phyloP scores from a whole-genome alignment of 2,329 filamentous ascomycete genomes.

The Dothistroma septosporum region DNA sequence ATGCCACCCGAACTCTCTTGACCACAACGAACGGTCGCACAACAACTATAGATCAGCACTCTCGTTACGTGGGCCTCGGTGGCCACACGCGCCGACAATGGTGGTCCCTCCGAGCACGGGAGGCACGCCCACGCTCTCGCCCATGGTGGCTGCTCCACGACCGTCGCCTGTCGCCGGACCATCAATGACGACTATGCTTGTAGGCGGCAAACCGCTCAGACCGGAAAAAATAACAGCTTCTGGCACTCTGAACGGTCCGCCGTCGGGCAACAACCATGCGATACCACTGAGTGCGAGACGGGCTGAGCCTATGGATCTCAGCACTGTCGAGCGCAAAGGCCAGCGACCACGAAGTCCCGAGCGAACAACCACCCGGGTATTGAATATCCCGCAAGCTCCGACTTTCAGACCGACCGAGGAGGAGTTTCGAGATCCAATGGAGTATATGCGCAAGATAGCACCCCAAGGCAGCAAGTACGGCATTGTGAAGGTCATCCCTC shows the following conservation, averaged over 20 bases:
- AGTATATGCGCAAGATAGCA: constrained; percentile 87
- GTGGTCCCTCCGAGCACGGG: constrained; percentile 30
- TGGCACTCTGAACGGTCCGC: constrained; percentile 36
- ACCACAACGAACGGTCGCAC: not conserved
- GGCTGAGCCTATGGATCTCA: constrained; percentile 70
- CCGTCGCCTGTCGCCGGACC: constrained; percentile 17
- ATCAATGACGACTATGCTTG: constrained; percentile 5
- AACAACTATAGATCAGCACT: not conserved
- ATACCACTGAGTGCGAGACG: constrained; percentile 62
- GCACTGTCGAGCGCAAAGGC: constrained; percentile 86
- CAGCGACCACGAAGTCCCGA: constrained; percentile 61
- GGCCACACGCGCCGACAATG: constrained; percentile 22
- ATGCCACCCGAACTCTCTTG: constrained; percentile 3
- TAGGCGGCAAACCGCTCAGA: constrained; percentile 13
- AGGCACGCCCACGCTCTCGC: constrained; percentile 9
- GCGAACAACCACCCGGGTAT: constrained; percentile 54
- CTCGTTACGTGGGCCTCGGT: constrained; percentile 8
- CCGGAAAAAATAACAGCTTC: constrained; percentile 24
- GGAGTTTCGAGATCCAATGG: constrained; percentile 90
- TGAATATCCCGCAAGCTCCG: constrained; percentile 83
- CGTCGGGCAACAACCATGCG: constrained; percentile 38
- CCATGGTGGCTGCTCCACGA: constrained; percentile 4
- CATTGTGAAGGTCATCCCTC: constrained; percentile 92
- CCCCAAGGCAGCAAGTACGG: constrained; percentile 83
- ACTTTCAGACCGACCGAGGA: constrained; percentile 87